Evolutionary conservation across 805 yeast species (phyloP), one percentile per base, ranked within the genome.

Genomic region (Metschnikowia dekortorum): DNA sequence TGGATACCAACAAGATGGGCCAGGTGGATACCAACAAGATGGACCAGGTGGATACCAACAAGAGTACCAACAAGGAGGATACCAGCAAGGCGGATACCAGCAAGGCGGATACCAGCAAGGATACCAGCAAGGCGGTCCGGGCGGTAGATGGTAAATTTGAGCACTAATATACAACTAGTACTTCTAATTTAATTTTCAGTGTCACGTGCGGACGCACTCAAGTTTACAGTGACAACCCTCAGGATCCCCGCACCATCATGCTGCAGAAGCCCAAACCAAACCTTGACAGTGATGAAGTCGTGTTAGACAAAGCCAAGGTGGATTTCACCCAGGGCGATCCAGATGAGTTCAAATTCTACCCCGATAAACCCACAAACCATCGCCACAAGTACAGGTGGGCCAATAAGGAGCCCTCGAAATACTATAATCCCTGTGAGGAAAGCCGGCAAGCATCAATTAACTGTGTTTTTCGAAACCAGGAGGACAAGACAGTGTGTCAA

Each of bases 371-470:
- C 26, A 83, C 86, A 8, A 80, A 84, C 37, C 78, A 80, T 47
- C 69, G 81, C 28, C 91, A 88, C 63, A 83, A 83, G 61, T 79
- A 79, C 54, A 74, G 81, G 51, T 90, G 90, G 74, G 74, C 82
- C 0, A 70, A 80, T 65, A 91, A 92, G 61, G 91, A 80, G 33
- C 85, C 95, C 3, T 84, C 96, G 6, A 82, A 86, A 63, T 94
- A 77, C 66, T 92, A 86, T 61, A 97, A 92, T 64, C 99, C 99
- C 0, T 92, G 99, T 67, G 86, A 84, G 43, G 94, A 90, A 61
- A 84, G 94, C 35, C 78, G 97, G 8, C 84, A 83, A 63, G 92
- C 96, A 83, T 87, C 96, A 40, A 73, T 90, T 56, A 80, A 80
- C 56, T 92, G 99, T 61, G 73, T 92, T 65, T 92, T 89, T 59